Conservation (phyloP, 805 yeast species). For the Hemisphaericaspora nanyangensis region DNA sequence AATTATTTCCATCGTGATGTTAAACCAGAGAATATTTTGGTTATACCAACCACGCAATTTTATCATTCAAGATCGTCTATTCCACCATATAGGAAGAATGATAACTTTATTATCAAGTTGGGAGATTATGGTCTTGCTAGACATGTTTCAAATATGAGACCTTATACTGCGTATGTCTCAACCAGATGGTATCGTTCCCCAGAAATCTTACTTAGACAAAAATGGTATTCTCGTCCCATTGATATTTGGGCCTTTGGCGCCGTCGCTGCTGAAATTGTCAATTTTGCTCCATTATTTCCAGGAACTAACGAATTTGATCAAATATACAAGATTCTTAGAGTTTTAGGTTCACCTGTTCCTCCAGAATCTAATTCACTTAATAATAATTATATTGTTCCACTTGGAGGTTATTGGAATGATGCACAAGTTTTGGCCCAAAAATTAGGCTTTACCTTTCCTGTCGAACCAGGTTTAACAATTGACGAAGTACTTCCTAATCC, state of each 20-base stretch:
- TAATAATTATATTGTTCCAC: conserved; percentile 27
- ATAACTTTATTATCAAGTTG: conserved; percentile 60
- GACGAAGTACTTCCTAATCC: conserved; percentile 44
- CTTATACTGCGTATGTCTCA: conserved; percentile 73
- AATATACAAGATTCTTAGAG: conserved; percentile 58
- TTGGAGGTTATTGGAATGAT: conserved; percentile 75
- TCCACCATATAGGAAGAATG: conserved; percentile 37
- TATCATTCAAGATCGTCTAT: conserved; percentile 40
- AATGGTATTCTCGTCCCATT: conserved; percentile 60
- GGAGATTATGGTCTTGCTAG: conserved; percentile 83
- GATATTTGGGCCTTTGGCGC: conserved; percentile 88
- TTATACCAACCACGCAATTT: conserved; percentile 54
- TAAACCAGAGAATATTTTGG: conserved; percentile 88
- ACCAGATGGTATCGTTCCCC: conserved; percentile 89
- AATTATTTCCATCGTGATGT: conserved; percentile 83
- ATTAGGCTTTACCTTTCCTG: conserved; percentile 57
- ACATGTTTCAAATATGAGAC: conserved; percentile 46
- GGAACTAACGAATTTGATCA: conserved; percentile 81
- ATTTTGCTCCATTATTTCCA: conserved; percentile 76
- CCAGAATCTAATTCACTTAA: conserved; percentile 14
- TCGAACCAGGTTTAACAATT: conserved; percentile 47
- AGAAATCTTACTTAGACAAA: conserved; percentile 65
- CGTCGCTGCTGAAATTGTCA: conserved; percentile 70
- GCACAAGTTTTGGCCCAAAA: conserved; percentile 50
- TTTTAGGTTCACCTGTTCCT: conserved; percentile 69